phyloP scores from a whole-genome alignment of 176 grass and related monocot genomes.

The Secale cereale region DNA sequence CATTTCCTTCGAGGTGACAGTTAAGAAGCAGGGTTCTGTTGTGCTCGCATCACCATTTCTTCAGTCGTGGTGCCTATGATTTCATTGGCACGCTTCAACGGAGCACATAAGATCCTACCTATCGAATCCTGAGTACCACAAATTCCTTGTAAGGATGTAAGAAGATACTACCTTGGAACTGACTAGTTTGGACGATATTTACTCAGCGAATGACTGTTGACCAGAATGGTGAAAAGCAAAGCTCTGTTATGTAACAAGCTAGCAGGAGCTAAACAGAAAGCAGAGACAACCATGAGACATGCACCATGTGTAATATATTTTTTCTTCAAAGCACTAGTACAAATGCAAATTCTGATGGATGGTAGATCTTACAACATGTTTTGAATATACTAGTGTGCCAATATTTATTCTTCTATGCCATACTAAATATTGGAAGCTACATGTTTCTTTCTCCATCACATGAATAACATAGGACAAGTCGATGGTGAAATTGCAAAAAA shows the following conservation, averaged over 20 bases:
- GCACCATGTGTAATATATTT: neutral
- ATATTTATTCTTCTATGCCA: neutral
- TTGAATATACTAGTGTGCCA: neutral
- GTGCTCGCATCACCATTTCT: constrained; percentile 73
- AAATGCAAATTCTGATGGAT: constrained; percentile 15
- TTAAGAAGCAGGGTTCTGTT: constrained; percentile 23
- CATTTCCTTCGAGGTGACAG: neutral
- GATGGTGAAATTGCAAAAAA: neutral
- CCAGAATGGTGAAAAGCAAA: neutral
- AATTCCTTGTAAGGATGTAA: neutral
- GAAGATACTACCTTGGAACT: neutral
- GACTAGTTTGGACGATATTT: neutral
- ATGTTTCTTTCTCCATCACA: neutral
- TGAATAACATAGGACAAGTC: neutral
- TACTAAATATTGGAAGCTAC: neutral
- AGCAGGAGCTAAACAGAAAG: neutral
- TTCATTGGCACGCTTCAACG: constrained; percentile 71
- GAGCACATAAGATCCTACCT: constrained; percentile 46
- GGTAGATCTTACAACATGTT: neutral
- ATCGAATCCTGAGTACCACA: constrained; percentile 56
- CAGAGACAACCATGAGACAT: neutral
- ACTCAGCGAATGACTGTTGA: neutral
- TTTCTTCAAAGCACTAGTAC: neutral
- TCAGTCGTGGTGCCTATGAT: constrained; percentile 89
- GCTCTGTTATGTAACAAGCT: neutral